These are phyloP conservation scores for Hericium rajendrae DNA, from an alignment of 768 basidiomycete species.

Conservation along the genomic window DNA sequence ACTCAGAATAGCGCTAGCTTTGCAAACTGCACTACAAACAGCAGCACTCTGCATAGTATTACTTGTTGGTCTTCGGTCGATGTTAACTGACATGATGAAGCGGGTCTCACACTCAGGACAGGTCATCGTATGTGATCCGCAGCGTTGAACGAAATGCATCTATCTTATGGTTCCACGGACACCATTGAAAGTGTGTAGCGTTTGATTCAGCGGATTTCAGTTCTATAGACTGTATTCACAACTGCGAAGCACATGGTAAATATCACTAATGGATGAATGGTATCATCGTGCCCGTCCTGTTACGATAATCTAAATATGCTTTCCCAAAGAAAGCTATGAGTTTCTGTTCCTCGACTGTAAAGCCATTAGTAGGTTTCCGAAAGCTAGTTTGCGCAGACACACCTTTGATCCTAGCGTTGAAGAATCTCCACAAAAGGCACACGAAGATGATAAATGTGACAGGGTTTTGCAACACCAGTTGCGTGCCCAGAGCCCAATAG, in stretches of 20 bases:
- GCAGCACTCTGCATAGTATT: no score
- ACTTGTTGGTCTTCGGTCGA: not conserved
- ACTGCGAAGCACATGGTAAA: not conserved
- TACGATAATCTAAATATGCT: conserved; percentile 70
- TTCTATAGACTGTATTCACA: not conserved
- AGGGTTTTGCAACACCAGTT: conserved; percentile 84
- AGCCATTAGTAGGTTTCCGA: not conserved
- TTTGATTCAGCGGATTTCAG: not conserved
- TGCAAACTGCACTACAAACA: not conserved
- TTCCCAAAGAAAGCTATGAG: conserved; percentile 86
- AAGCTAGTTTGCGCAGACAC: conserved; percentile 20
- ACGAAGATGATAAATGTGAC: conserved; percentile 59
- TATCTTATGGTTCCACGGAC: not conserved
- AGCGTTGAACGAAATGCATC: no score
- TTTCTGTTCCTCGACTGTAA: conserved; percentile 68
- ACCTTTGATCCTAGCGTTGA: conserved; percentile 74
- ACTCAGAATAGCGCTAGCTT: no score
- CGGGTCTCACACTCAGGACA: not conserved
- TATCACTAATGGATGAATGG: conserved; percentile 62
- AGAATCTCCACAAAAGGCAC: conserved; percentile 76
- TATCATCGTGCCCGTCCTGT: conserved; percentile 74
- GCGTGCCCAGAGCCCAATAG: conserved; percentile 95
- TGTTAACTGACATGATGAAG: not conserved
- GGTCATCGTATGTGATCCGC: not conserved
- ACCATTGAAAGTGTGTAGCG: not conserved